phyloP scores from a whole-genome alignment of 2,329 filamentous ascomycete genomes.

The Beauveria medogensis region DNA sequence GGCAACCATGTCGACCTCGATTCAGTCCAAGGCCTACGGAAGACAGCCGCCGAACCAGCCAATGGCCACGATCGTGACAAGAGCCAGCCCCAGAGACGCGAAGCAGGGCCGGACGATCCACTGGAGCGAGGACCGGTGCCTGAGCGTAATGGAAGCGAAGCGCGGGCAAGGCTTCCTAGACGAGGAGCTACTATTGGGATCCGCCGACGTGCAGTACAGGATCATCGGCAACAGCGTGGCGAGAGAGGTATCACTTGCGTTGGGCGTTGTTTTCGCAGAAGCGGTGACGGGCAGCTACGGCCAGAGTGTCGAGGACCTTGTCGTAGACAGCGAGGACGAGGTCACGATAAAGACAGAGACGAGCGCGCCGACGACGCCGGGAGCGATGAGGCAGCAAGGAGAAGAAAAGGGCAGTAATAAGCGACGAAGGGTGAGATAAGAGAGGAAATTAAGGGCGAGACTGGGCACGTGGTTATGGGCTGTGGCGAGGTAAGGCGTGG shows the following conservation, averaged over 20 bases:
- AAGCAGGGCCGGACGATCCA: constrained; percentile 52
- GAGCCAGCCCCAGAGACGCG: constrained; percentile 40
- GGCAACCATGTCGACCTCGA: constrained; percentile 29
- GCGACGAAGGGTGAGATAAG: not conserved
- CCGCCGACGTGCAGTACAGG: constrained; percentile 45
- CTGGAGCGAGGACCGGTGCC: constrained; percentile 53
- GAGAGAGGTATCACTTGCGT: constrained; percentile 54
- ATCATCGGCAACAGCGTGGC: constrained; percentile 74
- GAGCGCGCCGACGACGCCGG: no score
- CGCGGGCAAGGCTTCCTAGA: constrained; percentile 65
- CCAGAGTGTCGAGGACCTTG: not conserved
- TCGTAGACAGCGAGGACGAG: not conserved
- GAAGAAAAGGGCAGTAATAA: not conserved
- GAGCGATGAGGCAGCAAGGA: not conserved
- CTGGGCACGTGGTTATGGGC: not conserved
- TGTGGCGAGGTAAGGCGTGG: not conserved
- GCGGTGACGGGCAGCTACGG: constrained; percentile 32
- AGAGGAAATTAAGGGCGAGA: not conserved
- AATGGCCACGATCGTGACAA: constrained; percentile 57
- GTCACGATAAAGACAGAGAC: not conserved
- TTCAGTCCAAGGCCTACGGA: constrained; percentile 38
- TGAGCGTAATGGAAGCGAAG: constrained; percentile 59
- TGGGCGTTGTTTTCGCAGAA: constrained; percentile 56
- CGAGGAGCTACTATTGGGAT: constrained; percentile 60
- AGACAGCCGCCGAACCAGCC: constrained; percentile 44